Evolutionary conservation across 2,329 filamentous ascomycete genomes (phyloP).

Genomic region (Pseudocercospora fuligena): DNA sequence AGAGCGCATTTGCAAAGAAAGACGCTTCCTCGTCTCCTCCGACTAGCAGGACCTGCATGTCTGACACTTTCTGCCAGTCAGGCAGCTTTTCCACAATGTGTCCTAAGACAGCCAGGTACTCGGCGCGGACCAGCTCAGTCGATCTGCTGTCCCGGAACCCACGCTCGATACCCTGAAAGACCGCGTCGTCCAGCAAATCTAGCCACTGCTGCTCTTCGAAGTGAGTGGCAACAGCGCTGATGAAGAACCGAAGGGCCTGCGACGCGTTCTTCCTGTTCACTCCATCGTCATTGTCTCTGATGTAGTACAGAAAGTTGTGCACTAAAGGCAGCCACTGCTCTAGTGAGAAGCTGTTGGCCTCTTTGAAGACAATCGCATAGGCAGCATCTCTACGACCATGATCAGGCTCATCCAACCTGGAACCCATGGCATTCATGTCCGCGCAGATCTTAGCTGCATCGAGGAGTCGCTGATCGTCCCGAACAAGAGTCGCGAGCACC

Average conservation of each 20-base stretch:
- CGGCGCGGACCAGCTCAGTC: slow-evolving; percentile 82
- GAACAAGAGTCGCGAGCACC: slow-evolving; percentile 73
- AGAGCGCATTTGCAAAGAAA: slow-evolving; percentile 92
- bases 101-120: slow-evolving; percentile 80
- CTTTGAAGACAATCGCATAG: slow-evolving; percentile 72
- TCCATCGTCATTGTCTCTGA: slow-evolving; percentile 85
- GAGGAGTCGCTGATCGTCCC: slow-evolving; percentile 63
- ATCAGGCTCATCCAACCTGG: slow-evolving; percentile 81
- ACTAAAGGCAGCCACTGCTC: slow-evolving; percentile 86
- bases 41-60: slow-evolving; percentile 73
- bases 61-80: slow-evolving; percentile 71
- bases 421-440: slow-evolving; percentile 79
- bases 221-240: slow-evolving; percentile 63
- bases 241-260: slow-evolving; percentile 76
- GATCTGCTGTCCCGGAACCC: slow-evolving; percentile 68
- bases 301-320: slow-evolving; percentile 86
- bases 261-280: slow-evolving; percentile 84
- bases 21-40: slow-evolving; percentile 77
- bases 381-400: slow-evolving; percentile 81
- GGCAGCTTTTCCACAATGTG: slow-evolving; percentile 75
- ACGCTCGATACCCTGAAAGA: slow-evolving; percentile 76
- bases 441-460: slow-evolving; percentile 72
- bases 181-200: slow-evolving; percentile 63
- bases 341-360: slow-evolving; percentile 65
- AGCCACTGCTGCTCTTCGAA: slow-evolving; percentile 50